phyloP scores from a whole-genome alignment of 2,329 filamentous ascomycete species.

The Epichloe scottii region DNA sequence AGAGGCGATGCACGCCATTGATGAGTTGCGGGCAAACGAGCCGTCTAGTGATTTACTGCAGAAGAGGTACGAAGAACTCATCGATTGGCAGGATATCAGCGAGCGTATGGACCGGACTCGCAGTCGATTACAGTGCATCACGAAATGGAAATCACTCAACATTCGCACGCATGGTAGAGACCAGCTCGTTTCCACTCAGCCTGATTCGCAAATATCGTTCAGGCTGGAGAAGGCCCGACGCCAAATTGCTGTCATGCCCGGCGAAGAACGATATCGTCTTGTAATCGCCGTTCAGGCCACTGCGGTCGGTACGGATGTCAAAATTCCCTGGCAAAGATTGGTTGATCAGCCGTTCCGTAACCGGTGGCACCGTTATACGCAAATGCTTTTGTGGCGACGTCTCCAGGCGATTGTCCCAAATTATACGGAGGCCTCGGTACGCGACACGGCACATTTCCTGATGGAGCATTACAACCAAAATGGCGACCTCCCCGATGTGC shows the following conservation, averaged over 20 bases:
- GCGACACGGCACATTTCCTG: conserved; percentile 24
- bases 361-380: conserved; percentile 25
- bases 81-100: conserved; percentile 56
- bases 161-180: conserved; percentile 21
- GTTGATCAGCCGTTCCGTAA: conserved; percentile 27
- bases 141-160: conserved; percentile 48
- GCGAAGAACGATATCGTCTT: conserved; percentile 32
- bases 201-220: conserved; percentile 27
- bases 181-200: conserved; percentile 18
- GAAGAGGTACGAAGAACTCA: conserved; percentile 36
- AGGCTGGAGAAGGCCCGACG: conserved; percentile 29
- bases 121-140: conserved; percentile 53
- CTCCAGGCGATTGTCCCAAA: conserved; percentile 22
- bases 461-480: conserved; percentile 22
- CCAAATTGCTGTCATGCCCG: conserved; percentile 28
- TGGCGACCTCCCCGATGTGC: conserved; percentile 21
- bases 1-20: conserved; percentile 37
- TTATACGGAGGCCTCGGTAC: conserved; percentile 18
- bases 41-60: conserved; percentile 19
- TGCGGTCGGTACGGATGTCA: conserved; percentile 27
- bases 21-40: conserved; percentile 22
- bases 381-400: conserved; percentile 27
- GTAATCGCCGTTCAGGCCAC: conserved; percentile 30
- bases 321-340: conserved; percentile 37
- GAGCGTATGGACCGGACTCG: conserved; percentile 47